Conservation (phyloP, 768 basidiomycete species). For the Lentinula raphanica region DNA sequence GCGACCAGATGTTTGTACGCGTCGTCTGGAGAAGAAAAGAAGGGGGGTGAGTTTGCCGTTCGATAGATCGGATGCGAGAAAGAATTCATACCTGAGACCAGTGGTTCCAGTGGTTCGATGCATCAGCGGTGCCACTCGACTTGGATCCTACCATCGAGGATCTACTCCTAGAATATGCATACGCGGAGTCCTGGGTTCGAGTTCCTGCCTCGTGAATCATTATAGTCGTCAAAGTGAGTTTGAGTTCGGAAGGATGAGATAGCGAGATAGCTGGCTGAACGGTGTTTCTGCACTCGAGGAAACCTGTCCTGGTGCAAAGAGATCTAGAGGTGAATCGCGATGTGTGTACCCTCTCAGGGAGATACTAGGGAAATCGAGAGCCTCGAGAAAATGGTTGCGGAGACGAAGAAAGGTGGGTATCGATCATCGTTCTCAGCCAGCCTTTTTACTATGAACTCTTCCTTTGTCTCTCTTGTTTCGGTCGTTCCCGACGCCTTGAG, state of each 20-base stretch:
- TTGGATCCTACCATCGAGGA: neutral
- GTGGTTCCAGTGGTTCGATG: too few relatives aligned
- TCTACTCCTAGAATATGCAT: too few relatives aligned
- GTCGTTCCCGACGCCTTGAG: neutral
- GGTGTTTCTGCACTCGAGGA: neutral
- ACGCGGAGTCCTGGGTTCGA: too few relatives aligned
- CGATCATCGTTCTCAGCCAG: neutral
- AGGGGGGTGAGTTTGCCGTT: too few relatives aligned
- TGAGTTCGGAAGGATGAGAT: neutral
- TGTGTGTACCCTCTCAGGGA: neutral
- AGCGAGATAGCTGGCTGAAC: neutral
- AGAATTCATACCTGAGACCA: too few relatives aligned
- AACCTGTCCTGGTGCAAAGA: neutral
- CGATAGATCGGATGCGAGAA: too few relatives aligned
- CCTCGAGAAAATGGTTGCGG: neutral
- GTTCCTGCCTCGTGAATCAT: too few relatives aligned
- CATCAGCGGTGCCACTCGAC: too few relatives aligned
- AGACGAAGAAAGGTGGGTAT: neutral
- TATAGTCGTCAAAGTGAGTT: neutral
- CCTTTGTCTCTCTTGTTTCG: neutral
- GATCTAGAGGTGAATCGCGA: neutral
- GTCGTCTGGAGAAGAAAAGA: too few relatives aligned
- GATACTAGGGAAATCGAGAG: too few relatives aligned
- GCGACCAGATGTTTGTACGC: too few relatives aligned
- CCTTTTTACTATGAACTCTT: neutral